Evolutionary conservation across 306 rosid genomes (phyloP), one percentile per base, ranked within the genome.

Genomic region (Pterocarpus macrocarpus): DNA sequence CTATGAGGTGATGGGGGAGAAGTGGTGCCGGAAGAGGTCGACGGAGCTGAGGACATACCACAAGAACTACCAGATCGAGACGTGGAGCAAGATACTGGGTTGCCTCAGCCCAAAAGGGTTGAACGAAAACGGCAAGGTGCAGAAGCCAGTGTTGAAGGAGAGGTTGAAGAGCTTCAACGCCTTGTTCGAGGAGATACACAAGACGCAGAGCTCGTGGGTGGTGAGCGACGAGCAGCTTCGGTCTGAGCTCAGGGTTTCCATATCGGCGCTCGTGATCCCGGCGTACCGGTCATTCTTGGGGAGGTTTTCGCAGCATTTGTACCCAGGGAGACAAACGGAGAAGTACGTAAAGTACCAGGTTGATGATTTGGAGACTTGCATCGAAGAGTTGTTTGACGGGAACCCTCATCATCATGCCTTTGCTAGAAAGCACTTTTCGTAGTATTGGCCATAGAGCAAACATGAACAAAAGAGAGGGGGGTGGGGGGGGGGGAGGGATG

Each of bases 161-260:
- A 85, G 99, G 88, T 95, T 95, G 77, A 95, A 93, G 85, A 83
- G 82, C 58, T 95, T 95, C 84, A 95, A 91, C 5, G 17, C 88
- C 0, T 5, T 86, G 88, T 91, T 95, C n/a, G 99, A 95, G 0
- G 98, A 93, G 59, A 93, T 93, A 36, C 99, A 93, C 88, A 95
- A 63, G 82, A 89, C 95, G 36, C 99, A 95, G 80, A 88, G 96
- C 86, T 13, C 88, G n/a, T 95, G 99, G 99, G 92, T 95, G 5
- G 98, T 95, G 71, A 89, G 89, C 47, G 99, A 93, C 38, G 98
- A 90, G 30, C 99, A 95, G 53, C 98, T 95, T 77, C 95, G 90
- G 33, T 91, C 99, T 47, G 99, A 95, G 90, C 92, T 95, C 3
- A 78, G 98, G 84, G 92, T 93, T 52, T 95, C 99, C 0, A 83